Evolutionary conservation across 2,329 filamentous ascomycete genomes (phyloP), one percentile per base, ranked within the genome.

Genomic region (Juglanconis juglandina): DNA sequence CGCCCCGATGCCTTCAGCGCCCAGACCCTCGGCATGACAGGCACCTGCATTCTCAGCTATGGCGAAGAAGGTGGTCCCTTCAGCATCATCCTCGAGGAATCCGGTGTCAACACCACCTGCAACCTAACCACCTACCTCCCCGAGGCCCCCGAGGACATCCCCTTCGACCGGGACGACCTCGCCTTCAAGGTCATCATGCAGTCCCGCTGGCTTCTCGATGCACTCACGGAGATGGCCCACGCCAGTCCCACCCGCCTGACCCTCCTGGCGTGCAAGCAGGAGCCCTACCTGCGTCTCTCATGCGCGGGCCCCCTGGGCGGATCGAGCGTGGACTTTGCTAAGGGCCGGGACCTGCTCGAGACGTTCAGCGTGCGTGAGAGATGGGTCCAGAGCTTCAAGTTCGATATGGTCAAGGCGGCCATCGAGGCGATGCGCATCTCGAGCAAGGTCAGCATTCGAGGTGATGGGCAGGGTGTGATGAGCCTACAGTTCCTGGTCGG

Each of bases 401-500:
- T 97, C 71, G 84, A 89, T 58, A 84, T 96, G 56, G 81, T 99
- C 70, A 92, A 91, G 72, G 89, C 90, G 65, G 93, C 94, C 0
- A 87, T 87, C 50, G 88, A 94, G 65, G 94, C 95, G n/a, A 98
- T 99, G 94, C 87, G 88, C 50, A 85, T 92, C 42, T 92, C 93
- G 4, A 93, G 85, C 69, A 99, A 98, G 75, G 93, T 98, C 60
- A 96, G 92, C 71, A 83, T 99, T 63, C 83, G 95, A 14, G 89
- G 92, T 0, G 95, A 99, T 73, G 81, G 84, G 2, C 91, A 96
- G 71, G 94, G 95, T 0, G 94, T 99, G 35, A 75, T 99, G 65
- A 97, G 91, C 74, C 77, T 98, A 72, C 95, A 99, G 71, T 97
- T 98, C 69, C 95, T 99, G 89, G 88, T 99, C 14, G 92, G 97